Base-by-base conservation (phyloP, 106 monocot species). In the Phalaenopsis aphrodite region DNA sequence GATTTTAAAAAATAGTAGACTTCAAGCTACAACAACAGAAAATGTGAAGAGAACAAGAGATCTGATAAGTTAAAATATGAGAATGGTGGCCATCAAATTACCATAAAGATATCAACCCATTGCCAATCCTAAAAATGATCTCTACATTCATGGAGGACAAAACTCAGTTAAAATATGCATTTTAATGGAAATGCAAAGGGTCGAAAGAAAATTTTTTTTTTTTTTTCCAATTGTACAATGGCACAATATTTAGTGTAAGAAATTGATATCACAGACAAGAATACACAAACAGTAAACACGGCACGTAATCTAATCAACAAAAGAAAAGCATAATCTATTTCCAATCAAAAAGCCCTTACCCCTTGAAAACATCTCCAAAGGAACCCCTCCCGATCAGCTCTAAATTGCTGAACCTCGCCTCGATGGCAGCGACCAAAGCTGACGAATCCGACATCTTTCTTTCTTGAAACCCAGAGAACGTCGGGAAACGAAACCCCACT, bases 301-400 rank as follows among this genome's bases (percentile, higher is more conserved):
- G 5, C 36, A 39, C 43, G 6, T 18, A 12, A 10, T 43, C 48
- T 21, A 41, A 56, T 78, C 21, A 24, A 39, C 78, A 78, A 78
- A 4, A 78, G 57, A 78, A 78, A 49, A 52, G 24, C 14, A 18
- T 12, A 23, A 4, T 49, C 46, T n/a, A 78, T 17, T 1, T 19
- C 18, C 16, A 76, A 61, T 48, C 11, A 39, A 79, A 42, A 18
- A 80, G 19, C 19, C 24, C 78, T 77, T 77, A 88, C 90, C 90
- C 90, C 77, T 82, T 91, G 82, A 84, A 91, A 15, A 91, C 90
- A 37, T 91, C 90, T 9, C 90, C 90, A 46, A 91, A 91, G 0
- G 88, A 88, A 38, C 90, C 90, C 57, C 75, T 79, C 56, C 90
- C 90, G 43, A 91, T 91, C 18, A 88, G 82, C 72, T 91, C 90